A percentile compares a stretch with the other conserved stretches of the same genome.
These are phyloP conservation scores for Agrocybe pediades DNA, from an alignment of 768 basidiomycete genomes.

Conservation along the genomic window DNA sequence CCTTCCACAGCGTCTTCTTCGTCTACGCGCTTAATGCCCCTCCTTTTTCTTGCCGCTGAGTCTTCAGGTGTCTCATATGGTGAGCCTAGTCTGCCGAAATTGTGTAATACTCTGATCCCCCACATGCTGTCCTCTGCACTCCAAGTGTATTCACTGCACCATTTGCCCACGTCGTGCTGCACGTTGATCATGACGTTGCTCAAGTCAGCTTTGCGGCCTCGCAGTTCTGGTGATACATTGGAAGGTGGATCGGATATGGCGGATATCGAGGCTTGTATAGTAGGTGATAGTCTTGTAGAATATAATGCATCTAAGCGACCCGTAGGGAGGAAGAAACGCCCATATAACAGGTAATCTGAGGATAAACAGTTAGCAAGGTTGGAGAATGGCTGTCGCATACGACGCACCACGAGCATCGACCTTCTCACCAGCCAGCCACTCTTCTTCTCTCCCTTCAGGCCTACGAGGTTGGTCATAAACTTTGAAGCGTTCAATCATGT, in stretches of 20 bases:
- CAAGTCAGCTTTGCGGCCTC: slow-evolving; percentile 46
- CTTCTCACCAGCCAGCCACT: slow-evolving; percentile 79
- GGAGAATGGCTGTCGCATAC: background rate
- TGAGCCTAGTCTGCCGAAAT: slow-evolving; percentile 76
- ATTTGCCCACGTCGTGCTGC: slow-evolving; percentile 91
- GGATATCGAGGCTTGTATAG: slow-evolving; percentile 80
- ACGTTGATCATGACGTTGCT: slow-evolving; percentile 82
- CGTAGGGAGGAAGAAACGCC: slow-evolving; percentile 87
- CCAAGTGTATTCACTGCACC: slow-evolving; percentile 93
- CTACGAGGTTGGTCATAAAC: slow-evolving; percentile 79
- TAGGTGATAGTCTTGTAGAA: slow-evolving; percentile 77
- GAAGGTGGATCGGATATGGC: slow-evolving; percentile 83
- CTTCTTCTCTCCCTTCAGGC: slow-evolving; percentile 78
- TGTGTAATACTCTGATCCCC: slow-evolving; percentile 85
- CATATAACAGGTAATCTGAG: slow-evolving; percentile 91
- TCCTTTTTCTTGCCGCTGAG: slow-evolving; percentile 12
- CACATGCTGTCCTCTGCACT: slow-evolving; percentile 95
- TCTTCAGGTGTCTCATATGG: slow-evolving; percentile 35
- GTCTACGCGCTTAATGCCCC: slow-evolving; percentile 75
- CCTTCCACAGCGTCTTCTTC: slow-evolving; percentile 94
- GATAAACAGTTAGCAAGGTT: slow-evolving; percentile 5
- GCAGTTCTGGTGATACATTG: slow-evolving; percentile 42
- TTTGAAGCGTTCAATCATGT: slow-evolving; percentile 87
- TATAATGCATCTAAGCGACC: slow-evolving; percentile 89
- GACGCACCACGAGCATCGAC: slow-evolving; percentile 73